These are phyloP conservation scores for Ophiosphaerella narmari DNA, from an alignment of 2,329 filamentous ascomycete genomes.

Conservation along the genomic window DNA sequence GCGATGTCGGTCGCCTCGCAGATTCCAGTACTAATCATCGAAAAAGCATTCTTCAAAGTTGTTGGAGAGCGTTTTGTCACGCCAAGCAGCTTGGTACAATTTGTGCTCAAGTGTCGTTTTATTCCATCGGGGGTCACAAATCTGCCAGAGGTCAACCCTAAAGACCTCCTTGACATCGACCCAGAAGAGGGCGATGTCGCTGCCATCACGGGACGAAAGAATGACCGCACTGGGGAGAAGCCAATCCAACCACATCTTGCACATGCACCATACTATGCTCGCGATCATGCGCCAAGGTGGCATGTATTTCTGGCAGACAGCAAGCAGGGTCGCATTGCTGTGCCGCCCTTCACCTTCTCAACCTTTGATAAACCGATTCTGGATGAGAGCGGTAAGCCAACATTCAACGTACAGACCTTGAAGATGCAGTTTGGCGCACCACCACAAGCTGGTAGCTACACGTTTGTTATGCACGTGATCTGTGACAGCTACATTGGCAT, in stretches of 20 bases:
- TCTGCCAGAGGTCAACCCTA: constrained; percentile 73
- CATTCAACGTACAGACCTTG: constrained; percentile 92
- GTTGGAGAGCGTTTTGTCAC: constrained; percentile 92
- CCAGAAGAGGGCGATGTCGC: constrained; percentile 91
- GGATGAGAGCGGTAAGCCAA: constrained; percentile 78
- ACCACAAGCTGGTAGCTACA: constrained; percentile 88
- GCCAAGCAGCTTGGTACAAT: constrained; percentile 86
- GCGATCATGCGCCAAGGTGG: constrained; percentile 89
- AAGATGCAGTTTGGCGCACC: constrained; percentile 98
- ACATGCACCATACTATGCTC: constrained; percentile 86
- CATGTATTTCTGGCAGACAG: constrained; percentile 92
- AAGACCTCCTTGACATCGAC: constrained; percentile 88
- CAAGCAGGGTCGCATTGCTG: constrained; percentile 93
- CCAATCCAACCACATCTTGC: constrained; percentile 81
- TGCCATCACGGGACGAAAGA: constrained; percentile 74
- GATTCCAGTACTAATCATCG: constrained; percentile 80
- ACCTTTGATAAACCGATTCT: constrained; percentile 90
- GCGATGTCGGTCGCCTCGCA: constrained; percentile 79
- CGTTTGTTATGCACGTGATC: constrained; percentile 89
- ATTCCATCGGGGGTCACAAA: constrained; percentile 81
- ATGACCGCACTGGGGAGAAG: constrained; percentile 68
- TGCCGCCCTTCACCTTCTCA: constrained; percentile 93
- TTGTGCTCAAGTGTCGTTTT: constrained; percentile 93
- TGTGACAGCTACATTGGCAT: constrained; percentile 96
- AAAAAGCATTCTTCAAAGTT: constrained; percentile 98